Base-by-base conservation (phyloP, 2,329 filamentous ascomycete species). In the Alternaria sp. region DNA sequence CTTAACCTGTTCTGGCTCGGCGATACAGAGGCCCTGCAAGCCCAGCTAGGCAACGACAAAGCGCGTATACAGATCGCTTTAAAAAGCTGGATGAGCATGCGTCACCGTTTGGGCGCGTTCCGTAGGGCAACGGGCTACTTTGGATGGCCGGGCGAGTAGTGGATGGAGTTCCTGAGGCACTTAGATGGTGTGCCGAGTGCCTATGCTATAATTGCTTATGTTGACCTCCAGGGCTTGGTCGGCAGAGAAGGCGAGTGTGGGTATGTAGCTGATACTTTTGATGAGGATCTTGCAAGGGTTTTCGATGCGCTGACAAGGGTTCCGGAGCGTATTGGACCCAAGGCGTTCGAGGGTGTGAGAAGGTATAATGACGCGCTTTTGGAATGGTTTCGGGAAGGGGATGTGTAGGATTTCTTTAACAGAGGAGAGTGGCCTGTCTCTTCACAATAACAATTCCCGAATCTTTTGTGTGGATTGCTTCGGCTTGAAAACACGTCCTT, bases 81-180 rank as follows among this genome's bases (percentile, higher is more conserved):
- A 20, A 28, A 52, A 20, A 48, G 38, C 46, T 63, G 58, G 57
- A 65, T 59, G 51, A 44, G 14, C n/a, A 64, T 64, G 62, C 57
- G 59, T 8, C 11, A 56, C 32, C 30, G 48, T 11, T 41, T 66
- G 7, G 20, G 47, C 14, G 30, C 30, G 5, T 66, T 64, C 30
- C 56, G 44, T 26, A 55, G 11, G 12, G 38, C 12, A 18, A 64
- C 42, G 3, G 48, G 54, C 34, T 64, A 66, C 30, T 55, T 52
- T 48, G 53, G 53, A 11, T 30, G 22, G 20, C 58, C 58, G 44
- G 61, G 61, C 22, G 55, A 48, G 12, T 36, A 51, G 18, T 66
- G 58, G 63, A 52, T 34, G 5, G 52, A 44, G 30, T 41, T 58
- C 18, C 38, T 66, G 8, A 55, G 54, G 24, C 41, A 43, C 4